phyloP scores from a whole-genome alignment of 1,284 basidiomycete species.

The Ceraceosorus bombacis region DNA sequence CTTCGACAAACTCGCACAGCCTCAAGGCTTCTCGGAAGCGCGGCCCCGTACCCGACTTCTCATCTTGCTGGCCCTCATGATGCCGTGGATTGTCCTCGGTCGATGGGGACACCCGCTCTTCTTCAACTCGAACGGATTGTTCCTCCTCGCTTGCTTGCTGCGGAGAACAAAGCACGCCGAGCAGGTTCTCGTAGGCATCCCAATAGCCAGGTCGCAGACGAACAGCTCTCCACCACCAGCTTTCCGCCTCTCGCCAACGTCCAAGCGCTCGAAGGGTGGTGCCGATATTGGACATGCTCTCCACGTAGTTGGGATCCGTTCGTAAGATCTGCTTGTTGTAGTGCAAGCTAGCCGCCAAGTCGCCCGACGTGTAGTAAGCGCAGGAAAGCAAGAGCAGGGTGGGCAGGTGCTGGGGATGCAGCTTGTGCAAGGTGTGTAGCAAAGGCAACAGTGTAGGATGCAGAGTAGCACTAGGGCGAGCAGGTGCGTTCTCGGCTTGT shows the following conservation, averaged over 20 bases:
- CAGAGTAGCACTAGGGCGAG: slow-evolving; percentile 12
- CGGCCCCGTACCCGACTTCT: slow-evolving; percentile 14
- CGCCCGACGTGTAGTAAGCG: slow-evolving; percentile 40
- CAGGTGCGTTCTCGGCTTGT: neutral
- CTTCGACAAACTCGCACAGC: slow-evolving; percentile 48
- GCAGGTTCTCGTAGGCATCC: slow-evolving; percentile 52
- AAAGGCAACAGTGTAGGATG: slow-evolving; percentile 42
- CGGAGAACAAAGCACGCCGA: slow-evolving; percentile 51
- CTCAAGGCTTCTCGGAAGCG: slow-evolving; percentile 48
- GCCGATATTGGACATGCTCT: slow-evolving; percentile 53
- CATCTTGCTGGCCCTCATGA: neutral
- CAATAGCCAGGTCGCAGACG: slow-evolving; percentile 51
- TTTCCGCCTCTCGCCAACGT: slow-evolving; percentile 49
- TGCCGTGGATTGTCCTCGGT: neutral
- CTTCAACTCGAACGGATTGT: neutral
- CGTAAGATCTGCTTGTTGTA: slow-evolving; percentile 48
- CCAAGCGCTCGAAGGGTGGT: slow-evolving; percentile 53
- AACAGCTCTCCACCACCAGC: slow-evolving; percentile 54
- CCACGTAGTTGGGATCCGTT: slow-evolving; percentile 50
- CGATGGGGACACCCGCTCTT: neutral
- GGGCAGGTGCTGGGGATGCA: slow-evolving; percentile 37
- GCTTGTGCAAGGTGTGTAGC: slow-evolving; percentile 38
- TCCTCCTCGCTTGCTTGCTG: slow-evolving; percentile 7
- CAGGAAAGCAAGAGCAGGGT: slow-evolving; percentile 42
- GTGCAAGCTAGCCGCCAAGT: slow-evolving; percentile 41